Evolutionary conservation across 768 basidiomycete genomes (phyloP).

Genomic region (Suillus spraguei): DNA sequence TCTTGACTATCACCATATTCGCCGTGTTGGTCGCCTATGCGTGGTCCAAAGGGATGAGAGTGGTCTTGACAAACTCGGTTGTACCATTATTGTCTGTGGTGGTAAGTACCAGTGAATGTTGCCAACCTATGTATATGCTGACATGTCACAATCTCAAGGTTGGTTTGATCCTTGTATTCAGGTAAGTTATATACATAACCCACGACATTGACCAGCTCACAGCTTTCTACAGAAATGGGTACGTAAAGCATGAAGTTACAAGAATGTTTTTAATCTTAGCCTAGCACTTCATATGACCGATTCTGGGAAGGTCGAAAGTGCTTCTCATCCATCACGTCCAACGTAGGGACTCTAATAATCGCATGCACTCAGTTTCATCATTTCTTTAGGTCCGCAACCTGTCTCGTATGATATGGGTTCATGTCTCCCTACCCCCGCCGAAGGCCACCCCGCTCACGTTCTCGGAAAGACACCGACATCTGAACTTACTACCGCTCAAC

Average conservation of each 20-base stretch:
- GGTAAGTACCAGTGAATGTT: conserved; percentile 46
- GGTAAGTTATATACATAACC: conserved; percentile 44
- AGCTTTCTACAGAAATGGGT: conserved; percentile 60
- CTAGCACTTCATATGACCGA: conserved; percentile 82
- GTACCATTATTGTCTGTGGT: conserved; percentile 90
- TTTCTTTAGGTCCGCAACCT: conserved; percentile 63
- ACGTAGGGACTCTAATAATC: conserved; percentile 38
- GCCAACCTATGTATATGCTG: not conserved
- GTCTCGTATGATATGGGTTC: conserved; percentile 78
- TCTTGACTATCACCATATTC: conserved; percentile 81
- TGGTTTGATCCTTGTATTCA: conserved; percentile 86
- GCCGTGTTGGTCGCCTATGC: conserved; percentile 63
- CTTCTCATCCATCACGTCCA: conserved; percentile 71
- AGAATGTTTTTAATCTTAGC: conserved; percentile 14
- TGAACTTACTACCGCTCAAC: conserved; percentile 49
- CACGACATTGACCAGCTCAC: not conserved
- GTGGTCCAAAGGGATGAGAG: conserved; percentile 53
- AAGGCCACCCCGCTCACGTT: conserved; percentile 40
- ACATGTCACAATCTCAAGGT: conserved; percentile 48
- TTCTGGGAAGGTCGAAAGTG: conserved; percentile 90
- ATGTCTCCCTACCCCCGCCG: conserved; percentile 67
- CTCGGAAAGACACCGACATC: conserved; percentile 57
- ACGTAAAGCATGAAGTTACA: conserved; percentile 22
- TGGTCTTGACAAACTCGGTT: conserved; percentile 80
- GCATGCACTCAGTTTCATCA: not conserved